Base-by-base conservation (phyloP, 208 protist genomes). In the Crithidia fasciculata region DNA sequence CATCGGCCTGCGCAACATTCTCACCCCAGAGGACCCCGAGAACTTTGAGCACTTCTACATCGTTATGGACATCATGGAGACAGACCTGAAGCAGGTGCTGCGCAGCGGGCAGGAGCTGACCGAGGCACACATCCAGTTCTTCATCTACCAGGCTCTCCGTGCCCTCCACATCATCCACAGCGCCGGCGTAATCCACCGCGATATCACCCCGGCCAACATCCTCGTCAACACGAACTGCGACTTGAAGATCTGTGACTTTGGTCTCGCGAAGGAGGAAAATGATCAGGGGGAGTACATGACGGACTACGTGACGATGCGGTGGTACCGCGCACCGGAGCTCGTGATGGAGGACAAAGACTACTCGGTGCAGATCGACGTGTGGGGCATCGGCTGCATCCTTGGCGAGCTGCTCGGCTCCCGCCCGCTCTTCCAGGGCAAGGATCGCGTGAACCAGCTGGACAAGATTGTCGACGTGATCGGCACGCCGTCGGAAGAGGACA, bases 41-140 rank as follows among this genome's bases (percentile, higher is more conserved):
- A 75, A 86, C 36, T 98, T 95, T 76, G 85, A 96, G 62, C 87
- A 94, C 69, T 86, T 98, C 57, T 99, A 98, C 76, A 94, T 98
- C 45, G 94, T 99, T 18, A 98, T 97, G 84, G 96, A 98, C 53
- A 93, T 98, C 16, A 99, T 99, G 98, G 97, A 99, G 28, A 98
- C 96, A 0, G 98, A 99, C 75, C 82, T 99, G 44, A 96, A 98
- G 83, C 84, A 95, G 75, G 96, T 99, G 60, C 91, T 99, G 54
- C 84, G 88, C 53, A 96, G 86, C 41, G 80, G 89, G 5, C 97
- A 99, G 80, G 79, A 81, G 59, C 76, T 99, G 47, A 96, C 90
- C 5, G 93, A 98, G 73, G 90, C 92, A 39, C 97, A 99, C 85
- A 89, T 94, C 43, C 89, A 98, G 76, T 99, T 98, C 79, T 99